Evolutionary conservation across 2,329 filamentous ascomycete species (phyloP).

Genomic region (Monosporascus sp.): DNA sequence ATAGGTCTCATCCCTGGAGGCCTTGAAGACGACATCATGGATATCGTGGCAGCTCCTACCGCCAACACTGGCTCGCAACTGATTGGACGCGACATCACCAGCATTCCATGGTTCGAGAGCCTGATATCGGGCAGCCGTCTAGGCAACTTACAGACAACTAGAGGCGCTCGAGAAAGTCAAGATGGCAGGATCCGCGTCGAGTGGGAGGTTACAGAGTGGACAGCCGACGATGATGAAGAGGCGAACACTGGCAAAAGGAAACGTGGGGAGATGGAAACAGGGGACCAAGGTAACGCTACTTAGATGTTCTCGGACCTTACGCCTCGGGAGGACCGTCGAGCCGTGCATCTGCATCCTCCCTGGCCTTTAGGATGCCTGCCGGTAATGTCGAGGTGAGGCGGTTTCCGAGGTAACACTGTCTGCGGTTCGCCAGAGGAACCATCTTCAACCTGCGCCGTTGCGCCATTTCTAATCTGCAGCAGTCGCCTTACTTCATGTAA

Average conservation of each 20-base stretch:
- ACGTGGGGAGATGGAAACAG: slow-evolving; percentile 35
- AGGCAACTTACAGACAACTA: slow-evolving; percentile 60
- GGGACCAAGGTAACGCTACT: slow-evolving; percentile 3
- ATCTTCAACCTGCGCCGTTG: too few relatives aligned
- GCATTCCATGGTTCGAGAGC: slow-evolving; percentile 80
- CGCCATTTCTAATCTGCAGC: too few relatives aligned
- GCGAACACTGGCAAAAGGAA: slow-evolving; percentile 47
- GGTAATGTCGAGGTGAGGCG: neutral
- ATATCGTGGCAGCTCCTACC: slow-evolving; percentile 20
- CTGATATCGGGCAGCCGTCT: slow-evolving; percentile 72
- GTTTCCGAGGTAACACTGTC: neutral
- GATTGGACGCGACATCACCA: slow-evolving; percentile 56
- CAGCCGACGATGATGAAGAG: slow-evolving; percentile 35
- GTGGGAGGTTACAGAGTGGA: slow-evolving; percentile 81
- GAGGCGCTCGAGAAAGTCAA: slow-evolving; percentile 46
- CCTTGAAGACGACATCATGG: slow-evolving; percentile 20
- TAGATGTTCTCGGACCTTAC: neutral
- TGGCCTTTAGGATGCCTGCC: neutral
- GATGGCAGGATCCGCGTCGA: slow-evolving; percentile 65
- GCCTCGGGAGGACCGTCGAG: neutral
- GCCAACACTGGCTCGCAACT: slow-evolving; percentile 27
- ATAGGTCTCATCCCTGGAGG: slow-evolving; percentile 62
- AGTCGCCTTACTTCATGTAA: too few relatives aligned
- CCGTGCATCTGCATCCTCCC: neutral
- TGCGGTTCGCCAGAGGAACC: too few relatives aligned